These are phyloP conservation scores for Fraxinus floribunda DNA, from an alignment of 305 asterid genomes.

Conservation along the genomic window DNA sequence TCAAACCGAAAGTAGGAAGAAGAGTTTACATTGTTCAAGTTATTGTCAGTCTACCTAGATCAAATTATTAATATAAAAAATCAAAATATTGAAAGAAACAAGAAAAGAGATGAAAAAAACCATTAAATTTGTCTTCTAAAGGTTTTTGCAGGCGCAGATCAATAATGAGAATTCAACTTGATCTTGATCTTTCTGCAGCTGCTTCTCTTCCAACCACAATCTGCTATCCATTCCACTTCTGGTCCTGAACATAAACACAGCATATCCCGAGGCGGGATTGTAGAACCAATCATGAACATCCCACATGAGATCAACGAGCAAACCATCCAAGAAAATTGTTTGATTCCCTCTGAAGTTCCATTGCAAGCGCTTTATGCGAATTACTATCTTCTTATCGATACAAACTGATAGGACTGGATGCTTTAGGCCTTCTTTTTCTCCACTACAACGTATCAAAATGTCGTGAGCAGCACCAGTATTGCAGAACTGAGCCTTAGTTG, in stretches of 20 bases:
- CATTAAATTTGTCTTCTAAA: constrained; percentile 12
- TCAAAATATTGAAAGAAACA: neutral
- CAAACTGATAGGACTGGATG: constrained; percentile 62
- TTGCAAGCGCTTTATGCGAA: constrained; percentile 51
- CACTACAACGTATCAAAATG: constrained; percentile 59
- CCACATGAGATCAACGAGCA: constrained; percentile 71
- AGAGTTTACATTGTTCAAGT: constrained; percentile 14
- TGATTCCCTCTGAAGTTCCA: constrained; percentile 85
- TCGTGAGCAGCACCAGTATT: constrained; percentile 68
- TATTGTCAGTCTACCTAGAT: constrained; percentile 16
- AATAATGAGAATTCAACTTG: constrained; percentile 56
- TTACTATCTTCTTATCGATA: constrained; percentile 61
- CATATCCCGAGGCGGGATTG: constrained; percentile 45
- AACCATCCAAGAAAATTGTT: constrained; percentile 61
- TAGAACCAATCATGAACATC: constrained; percentile 82
- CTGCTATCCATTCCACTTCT: constrained; percentile 87
- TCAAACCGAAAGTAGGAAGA: neutral
- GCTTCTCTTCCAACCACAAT: constrained; percentile 76
- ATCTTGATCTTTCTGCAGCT: constrained; percentile 45
- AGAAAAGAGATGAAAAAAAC: neutral
- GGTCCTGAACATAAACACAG: constrained; percentile 88
- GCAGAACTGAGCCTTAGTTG: constrained; percentile 65
- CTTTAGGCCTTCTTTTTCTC: constrained; percentile 57
- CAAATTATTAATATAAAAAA: constrained; percentile 12
- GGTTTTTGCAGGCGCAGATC: constrained; percentile 54